These are phyloP conservation scores for Thinopyrum elongatum DNA, from an alignment of 176 grass and related monocot species.

Conservation along the genomic window DNA sequence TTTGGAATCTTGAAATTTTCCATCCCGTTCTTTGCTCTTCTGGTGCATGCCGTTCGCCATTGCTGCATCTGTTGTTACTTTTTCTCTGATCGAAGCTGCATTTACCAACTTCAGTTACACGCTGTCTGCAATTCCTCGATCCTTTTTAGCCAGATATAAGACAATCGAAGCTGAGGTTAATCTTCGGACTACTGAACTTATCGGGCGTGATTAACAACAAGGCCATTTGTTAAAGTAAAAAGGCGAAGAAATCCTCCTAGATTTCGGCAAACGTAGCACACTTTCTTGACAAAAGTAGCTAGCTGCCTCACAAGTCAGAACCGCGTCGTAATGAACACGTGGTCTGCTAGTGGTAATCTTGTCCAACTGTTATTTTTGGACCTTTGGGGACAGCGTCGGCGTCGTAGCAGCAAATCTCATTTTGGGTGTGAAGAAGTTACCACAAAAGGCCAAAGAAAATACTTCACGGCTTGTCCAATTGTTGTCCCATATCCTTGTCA, in stretches of 20 bases:
- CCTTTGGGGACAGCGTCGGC: slow-evolving; percentile 11
- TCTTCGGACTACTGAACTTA: not conserved
- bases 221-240: not conserved
- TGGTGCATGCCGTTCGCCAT: not conserved
- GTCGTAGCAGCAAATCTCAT: not conserved
- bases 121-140: not conserved
- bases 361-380: not conserved
- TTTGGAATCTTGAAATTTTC: slow-evolving; percentile 14
- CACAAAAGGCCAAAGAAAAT: slow-evolving; percentile 14
- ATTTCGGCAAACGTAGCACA: not conserved
- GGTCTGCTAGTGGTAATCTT: not conserved
- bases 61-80: slow-evolving; percentile 12
- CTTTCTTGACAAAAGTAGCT: not conserved
- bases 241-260: not conserved
- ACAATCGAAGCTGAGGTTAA: no score
- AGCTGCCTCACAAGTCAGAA: not conserved
- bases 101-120: not conserved
- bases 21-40: not conserved
- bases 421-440: not conserved
- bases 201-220: not conserved
- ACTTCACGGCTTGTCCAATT: not conserved
- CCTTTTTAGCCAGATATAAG: not conserved
- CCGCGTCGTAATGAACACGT: not conserved
- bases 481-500: slow-evolving; percentile 7
- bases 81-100: not conserved